phyloP scores from a whole-genome alignment of 805 yeast species.

The Candida namnaoensis region DNA sequence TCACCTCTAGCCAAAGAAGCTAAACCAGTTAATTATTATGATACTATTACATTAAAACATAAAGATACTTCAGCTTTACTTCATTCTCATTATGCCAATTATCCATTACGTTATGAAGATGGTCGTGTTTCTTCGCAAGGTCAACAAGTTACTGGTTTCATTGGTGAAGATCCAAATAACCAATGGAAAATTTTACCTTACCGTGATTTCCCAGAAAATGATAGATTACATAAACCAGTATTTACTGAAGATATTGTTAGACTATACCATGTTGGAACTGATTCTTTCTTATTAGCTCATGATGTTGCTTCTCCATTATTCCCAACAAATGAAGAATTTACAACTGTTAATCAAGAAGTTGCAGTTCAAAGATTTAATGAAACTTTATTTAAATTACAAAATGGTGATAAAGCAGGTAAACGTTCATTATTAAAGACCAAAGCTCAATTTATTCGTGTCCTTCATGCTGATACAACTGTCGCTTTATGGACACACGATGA shows the following conservation, averaged over 20 bases:
- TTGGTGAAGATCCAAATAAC: constrained; percentile 52
- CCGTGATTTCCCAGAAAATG: constrained; percentile 29
- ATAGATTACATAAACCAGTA: constrained; percentile 39
- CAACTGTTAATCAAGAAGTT: constrained; percentile 56
- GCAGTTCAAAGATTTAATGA: constrained; percentile 54
- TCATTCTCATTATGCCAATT: constrained; percentile 69
- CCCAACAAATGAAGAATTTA: constrained; percentile 92
- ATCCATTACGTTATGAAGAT: constrained; percentile 92
- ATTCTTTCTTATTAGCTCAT: constrained; percentile 77
- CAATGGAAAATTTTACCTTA: constrained; percentile 83
- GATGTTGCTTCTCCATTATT: constrained; percentile 93
- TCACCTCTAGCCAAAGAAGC: constrained; percentile 67
- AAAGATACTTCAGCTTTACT: constrained; percentile 70
- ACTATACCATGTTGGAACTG: constrained; percentile 72
- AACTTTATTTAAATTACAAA: constrained; percentile 71
- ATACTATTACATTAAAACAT: constrained; percentile 69
- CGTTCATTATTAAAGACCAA: constrained; percentile 56
- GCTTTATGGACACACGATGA: constrained; percentile 93
- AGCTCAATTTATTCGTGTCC: constrained; percentile 56
- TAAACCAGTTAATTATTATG: constrained; percentile 66
- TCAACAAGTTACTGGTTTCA: constrained; percentile 82
- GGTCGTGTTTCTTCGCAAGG: constrained; percentile 92
- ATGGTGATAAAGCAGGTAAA: constrained; percentile 41
- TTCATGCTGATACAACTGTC: constrained; percentile 83
- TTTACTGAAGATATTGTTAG: constrained; percentile 68